Conservation (phyloP, 805 yeast genomes). For the Candida stauntonica region DNA sequence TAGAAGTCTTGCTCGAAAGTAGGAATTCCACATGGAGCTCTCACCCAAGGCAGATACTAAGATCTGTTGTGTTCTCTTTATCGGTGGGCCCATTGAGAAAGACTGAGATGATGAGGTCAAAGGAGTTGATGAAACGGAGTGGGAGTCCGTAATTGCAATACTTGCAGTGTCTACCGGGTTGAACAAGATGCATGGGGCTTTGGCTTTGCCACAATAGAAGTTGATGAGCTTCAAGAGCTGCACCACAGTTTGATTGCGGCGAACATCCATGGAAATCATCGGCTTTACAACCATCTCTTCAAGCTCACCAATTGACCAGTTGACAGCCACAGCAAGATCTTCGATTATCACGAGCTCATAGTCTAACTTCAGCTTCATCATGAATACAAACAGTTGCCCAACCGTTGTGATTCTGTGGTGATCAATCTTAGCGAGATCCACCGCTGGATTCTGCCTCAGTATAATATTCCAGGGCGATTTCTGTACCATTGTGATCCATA, state of each 20-base stretch:
- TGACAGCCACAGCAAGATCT: conserved; percentile 18
- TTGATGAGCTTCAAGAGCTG: conserved; percentile 17
- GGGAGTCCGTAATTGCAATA: conserved; percentile 24
- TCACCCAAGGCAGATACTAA: conserved; percentile 22
- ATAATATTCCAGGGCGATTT: not conserved
- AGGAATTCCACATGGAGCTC: conserved; percentile 17
- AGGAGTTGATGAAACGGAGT: conserved; percentile 1
- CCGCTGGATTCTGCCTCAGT: conserved; percentile 1
- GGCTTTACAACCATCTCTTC: conserved; percentile 6
- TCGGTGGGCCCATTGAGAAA: conserved; percentile 6
- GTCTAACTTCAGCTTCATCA: conserved; percentile 2
- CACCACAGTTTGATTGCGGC: conserved; percentile 11
- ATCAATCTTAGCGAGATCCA: not conserved
- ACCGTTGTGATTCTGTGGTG: conserved; percentile 3
- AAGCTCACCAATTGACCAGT: conserved; percentile 13
- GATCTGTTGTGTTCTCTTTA: conserved; percentile 19
- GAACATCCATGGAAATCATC: conserved; percentile 5
- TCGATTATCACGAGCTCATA: conserved; percentile 23
- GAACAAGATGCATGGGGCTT: conserved; percentile 16
- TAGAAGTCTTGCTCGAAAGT: conserved; percentile 19
- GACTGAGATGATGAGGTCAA: conserved; percentile 5
- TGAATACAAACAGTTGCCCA: conserved; percentile 1
- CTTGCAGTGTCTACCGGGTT: conserved; percentile 16
- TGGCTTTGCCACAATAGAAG: conserved; percentile 15
- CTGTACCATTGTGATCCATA: conserved; percentile 25